Base-by-base conservation (phyloP, 2,329 filamentous ascomycete genomes). In the Bipolaris gigantea region DNA sequence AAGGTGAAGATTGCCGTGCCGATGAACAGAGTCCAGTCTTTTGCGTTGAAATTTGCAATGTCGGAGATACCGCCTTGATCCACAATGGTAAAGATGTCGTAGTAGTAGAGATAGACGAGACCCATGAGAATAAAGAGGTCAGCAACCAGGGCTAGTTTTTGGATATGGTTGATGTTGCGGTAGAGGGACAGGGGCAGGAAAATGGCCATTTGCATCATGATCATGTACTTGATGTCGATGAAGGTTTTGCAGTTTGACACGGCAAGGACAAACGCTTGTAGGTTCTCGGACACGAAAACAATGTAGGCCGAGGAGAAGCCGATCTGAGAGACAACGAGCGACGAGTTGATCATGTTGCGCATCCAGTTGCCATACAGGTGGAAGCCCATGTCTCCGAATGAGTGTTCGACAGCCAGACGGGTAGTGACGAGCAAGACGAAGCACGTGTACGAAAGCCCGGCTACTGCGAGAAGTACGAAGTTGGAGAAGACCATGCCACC, bases 1-100 rank as follows among this genome's bases (percentile, higher is more conserved):
- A 97, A 99, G 0, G 94, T 97, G 78, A 99, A 99, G 72, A 99
- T 97, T 25, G 95, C 94, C 0, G 95, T 99, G 57, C 94, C 95
- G 66, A 99, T 99, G 74, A 99, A 97, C 4, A 99, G 83, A 0
- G 94, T 96, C 94, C 95, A 99, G 73, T 92, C 88, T 56, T 89
- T 85, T 36, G 88, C 76, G 78, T 99, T 99, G 82, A 99, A 97
- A 68, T 89, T 83, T 63, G 89, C 84, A 68, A 97, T 92, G 72
- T 99, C 94, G 5, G 91, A 83, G 21, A 96, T 77, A 11, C 91
- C 91, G 52, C 83, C 79, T 49, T 90, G 81, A 43, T 79, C 80
- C 59, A 85, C 85, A 47, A 99, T 86, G 1, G 93, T 97, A 63
- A 89, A 79, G 59, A 97, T 82, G 70, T 97, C 94, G 76, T 92